Conservation (phyloP, 1,139 yeast species). For the Wickerhamiella pararugosa region DNA sequence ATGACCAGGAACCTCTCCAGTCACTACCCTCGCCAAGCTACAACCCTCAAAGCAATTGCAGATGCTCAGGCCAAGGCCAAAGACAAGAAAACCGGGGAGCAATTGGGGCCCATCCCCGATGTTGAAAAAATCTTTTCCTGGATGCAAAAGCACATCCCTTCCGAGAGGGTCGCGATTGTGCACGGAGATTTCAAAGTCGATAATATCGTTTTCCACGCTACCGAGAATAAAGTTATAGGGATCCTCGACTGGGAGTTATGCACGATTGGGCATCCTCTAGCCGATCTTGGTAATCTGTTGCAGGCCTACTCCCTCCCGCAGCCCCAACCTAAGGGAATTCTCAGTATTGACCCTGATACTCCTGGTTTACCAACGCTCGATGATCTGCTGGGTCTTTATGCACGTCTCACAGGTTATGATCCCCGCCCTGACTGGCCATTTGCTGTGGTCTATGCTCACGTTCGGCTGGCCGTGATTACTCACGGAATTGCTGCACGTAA, state of each 20-base stretch:
- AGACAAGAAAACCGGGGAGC: constrained; percentile 21
- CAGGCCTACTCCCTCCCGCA: constrained; percentile 42
- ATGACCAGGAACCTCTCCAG: constrained; percentile 30
- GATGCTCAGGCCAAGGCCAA: constrained; percentile 31
- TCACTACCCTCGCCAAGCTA: constrained; percentile 43
- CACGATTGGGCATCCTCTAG: constrained; percentile 52
- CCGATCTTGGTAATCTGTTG: constrained; percentile 45
- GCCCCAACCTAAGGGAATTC: background rate
- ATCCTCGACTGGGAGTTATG: constrained; percentile 59
- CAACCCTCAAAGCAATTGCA: constrained; percentile 35
- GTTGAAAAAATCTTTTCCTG: constrained; percentile 33
- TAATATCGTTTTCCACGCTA: constrained; percentile 41
- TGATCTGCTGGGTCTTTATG: constrained; percentile 18
- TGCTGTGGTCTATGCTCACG: constrained; percentile 46
- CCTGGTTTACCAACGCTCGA: constrained; percentile 21
- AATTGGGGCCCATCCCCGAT: constrained; percentile 38
- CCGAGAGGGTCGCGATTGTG: constrained; percentile 33
- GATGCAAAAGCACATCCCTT: constrained; percentile 37
- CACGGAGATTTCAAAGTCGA: constrained; percentile 62
- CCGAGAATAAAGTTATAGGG: constrained; percentile 37
- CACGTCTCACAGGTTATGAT: constrained; percentile 20
- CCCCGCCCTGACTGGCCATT: constrained; percentile 33
- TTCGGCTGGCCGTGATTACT: constrained; percentile 43
- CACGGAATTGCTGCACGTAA: constrained; percentile 57
- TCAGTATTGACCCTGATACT: constrained; percentile 8